Percentiles rank a stretch among this genome's conserved stretches.
phyloP scores from a whole-genome alignment of 768 basidiomycete genomes.

The Lactarius quietus region DNA sequence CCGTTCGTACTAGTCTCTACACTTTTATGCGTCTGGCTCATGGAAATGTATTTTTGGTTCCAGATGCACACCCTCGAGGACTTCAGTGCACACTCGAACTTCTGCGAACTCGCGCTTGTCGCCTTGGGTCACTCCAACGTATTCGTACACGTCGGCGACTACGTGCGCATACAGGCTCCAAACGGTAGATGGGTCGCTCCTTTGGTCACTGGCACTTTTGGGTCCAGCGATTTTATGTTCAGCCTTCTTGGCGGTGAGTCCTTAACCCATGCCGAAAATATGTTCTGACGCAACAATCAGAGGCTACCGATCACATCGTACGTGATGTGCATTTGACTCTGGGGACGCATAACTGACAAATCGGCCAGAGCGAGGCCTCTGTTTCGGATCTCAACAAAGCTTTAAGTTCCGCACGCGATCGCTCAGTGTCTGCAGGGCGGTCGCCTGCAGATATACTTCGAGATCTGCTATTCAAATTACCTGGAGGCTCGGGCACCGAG shows the following conservation, averaged over 20 bases:
- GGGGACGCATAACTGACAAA: neutral
- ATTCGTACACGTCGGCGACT: constrained; percentile 85
- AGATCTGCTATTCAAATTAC: constrained; percentile 56
- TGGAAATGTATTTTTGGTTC: neutral
- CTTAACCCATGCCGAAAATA: neutral
- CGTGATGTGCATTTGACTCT: constrained; percentile 25
- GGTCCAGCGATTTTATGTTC: constrained; percentile 73
- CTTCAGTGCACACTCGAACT: constrained; percentile 87
- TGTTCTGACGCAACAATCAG: constrained; percentile 31
- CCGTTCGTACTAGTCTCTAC: constrained; percentile 34
- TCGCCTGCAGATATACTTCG: constrained; percentile 50
- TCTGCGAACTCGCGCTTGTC: constrained; percentile 78
- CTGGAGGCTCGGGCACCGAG: constrained; percentile 56
- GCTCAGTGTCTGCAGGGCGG: constrained; percentile 32
- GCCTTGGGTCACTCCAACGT: constrained; percentile 70
- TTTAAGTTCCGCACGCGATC: constrained; percentile 63
- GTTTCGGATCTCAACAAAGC: constrained; percentile 84
- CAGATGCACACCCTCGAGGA: constrained; percentile 83
- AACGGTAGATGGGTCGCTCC: constrained; percentile 75
- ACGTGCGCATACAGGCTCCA: constrained; percentile 68
- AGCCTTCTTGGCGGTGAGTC: constrained; percentile 68
- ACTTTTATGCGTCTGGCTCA: neutral
- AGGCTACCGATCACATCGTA: constrained; percentile 63
- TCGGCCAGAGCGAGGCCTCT: constrained; percentile 52
- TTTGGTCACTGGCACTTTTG: constrained; percentile 81